phyloP scores from a whole-genome alignment of 1,284 basidiomycete genomes.

The Sanghuangporus sanghuang region DNA sequence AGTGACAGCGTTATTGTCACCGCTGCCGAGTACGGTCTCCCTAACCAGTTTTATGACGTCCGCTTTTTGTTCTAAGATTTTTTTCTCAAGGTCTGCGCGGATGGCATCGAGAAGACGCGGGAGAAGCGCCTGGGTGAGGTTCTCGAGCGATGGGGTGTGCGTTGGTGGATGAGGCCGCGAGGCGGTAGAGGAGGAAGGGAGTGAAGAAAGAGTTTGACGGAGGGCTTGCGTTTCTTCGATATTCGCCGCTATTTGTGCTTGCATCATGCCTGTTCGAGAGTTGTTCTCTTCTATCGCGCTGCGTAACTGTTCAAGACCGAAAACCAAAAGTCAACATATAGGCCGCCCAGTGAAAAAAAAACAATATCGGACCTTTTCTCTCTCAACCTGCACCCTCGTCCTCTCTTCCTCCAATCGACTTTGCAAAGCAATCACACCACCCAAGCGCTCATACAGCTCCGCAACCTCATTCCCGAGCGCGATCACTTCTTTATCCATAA shows the following conservation, averaged over 20 bases:
- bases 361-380: neutral
- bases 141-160: slow-evolving; percentile 3
- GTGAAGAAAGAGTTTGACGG: neutral
- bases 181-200: neutral
- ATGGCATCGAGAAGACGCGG: slow-evolving; percentile 12
- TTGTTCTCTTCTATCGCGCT: neutral
- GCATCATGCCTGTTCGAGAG: neutral
- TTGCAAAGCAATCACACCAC: neutral
- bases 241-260: slow-evolving; percentile 1
- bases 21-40: neutral
- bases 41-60: slow-evolving; percentile 7
- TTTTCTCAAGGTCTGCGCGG: neutral
- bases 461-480: neutral
- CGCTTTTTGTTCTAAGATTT: neutral
- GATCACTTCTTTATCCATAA: slow-evolving; percentile 2
- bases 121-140: slow-evolving; percentile 1
- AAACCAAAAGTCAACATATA: neutral
- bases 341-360: no score
- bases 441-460: neutral
- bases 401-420: neutral
- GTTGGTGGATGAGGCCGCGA: neutral
- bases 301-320: neutral
- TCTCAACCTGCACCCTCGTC: neutral
- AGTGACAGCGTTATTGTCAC: neutral
- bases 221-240: slow-evolving; percentile 5